A percentile compares a stretch with the other conserved stretches of the same genome.
Conservation (phyloP, 495 filamentous ascomycete genomes). For the Glutinoglossum americanum region DNA sequence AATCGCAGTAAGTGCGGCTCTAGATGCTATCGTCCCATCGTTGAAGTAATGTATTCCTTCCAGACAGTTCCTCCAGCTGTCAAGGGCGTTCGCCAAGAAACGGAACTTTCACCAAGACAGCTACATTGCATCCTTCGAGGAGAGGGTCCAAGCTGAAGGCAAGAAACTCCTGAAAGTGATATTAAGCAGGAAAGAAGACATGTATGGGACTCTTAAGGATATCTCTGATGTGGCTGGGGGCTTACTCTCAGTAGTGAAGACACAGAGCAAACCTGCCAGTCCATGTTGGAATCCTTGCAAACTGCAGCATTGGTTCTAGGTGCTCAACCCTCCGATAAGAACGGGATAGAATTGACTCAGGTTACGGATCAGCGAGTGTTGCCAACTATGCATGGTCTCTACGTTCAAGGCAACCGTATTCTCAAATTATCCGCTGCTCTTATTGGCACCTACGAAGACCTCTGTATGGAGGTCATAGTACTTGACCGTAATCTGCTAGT, state of each 20-base stretch:
- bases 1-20: neutral
- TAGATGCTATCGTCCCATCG: neutral
- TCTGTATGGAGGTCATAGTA: conserved; percentile 1
- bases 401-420: conserved; percentile 1
- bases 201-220: neutral
- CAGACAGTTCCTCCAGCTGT: neutral
- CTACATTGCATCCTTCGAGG: neutral
- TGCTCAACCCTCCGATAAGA: neutral
- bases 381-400: neutral
- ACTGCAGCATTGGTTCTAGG: neutral
- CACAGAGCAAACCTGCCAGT: neutral
- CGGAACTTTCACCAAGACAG: neutral
- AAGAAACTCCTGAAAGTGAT: neutral
- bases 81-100: neutral
- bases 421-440: conserved; percentile 3
- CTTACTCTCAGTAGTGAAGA: neutral
- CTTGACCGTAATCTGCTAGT: neutral
- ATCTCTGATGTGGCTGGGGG: neutral
- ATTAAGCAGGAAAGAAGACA: neutral
- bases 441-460: conserved; percentile 4
- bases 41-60: neutral
- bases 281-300: neutral
- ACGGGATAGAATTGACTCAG: neutral
- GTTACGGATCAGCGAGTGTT: neutral
- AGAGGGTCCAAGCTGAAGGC: neutral